Evolutionary conservation across 305 asterid genomes (phyloP).

Genomic region (Fraxinus sp.): DNA sequence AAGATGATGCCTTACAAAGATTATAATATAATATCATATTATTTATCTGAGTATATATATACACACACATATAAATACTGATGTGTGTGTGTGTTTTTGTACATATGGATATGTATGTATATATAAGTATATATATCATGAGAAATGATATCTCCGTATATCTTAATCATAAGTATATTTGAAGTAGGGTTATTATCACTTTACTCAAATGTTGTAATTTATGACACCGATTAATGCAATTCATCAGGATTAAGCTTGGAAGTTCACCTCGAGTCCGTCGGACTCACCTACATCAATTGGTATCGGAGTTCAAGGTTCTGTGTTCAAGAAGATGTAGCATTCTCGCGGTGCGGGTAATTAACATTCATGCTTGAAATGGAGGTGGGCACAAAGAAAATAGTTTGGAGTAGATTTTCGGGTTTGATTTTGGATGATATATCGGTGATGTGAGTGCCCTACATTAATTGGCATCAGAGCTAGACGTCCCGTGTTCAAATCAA

Average conservation of each 20-base stretch:
- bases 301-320: not conserved
- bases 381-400: not conserved
- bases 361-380: not conserved
- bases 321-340: not conserved
- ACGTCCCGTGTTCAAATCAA: not conserved
- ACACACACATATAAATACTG: not conserved
- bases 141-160: not conserved
- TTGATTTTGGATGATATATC: not conserved
- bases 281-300: not conserved
- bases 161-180: not conserved
- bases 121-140: not conserved
- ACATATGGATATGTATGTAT: not conserved
- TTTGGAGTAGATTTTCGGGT: not conserved
- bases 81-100: not conserved
- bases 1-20: constrained; percentile 44
- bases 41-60: not conserved
- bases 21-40: constrained; percentile 9
- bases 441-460: not conserved
- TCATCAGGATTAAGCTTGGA: not conserved
- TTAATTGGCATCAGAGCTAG: not conserved
- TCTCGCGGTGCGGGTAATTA: not conserved
- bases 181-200: not conserved
- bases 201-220: not conserved
- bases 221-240: not conserved
- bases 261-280: not conserved